phyloP scores from a whole-genome alignment of 768 basidiomycete species.

The Lentinus tigrinus region DNA sequence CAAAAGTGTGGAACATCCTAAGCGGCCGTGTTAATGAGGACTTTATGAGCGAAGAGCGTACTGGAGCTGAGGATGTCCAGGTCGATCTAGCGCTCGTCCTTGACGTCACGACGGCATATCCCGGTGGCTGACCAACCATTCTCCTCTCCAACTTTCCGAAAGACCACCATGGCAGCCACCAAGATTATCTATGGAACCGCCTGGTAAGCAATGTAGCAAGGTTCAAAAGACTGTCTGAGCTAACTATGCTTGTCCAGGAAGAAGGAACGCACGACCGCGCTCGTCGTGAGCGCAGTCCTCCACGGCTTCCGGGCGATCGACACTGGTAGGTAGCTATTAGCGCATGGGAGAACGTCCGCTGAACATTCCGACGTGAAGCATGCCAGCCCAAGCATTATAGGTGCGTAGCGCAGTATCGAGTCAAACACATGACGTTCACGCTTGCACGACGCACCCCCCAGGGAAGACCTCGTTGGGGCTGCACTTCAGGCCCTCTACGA shows the following conservation, averaged over 20 bases:
- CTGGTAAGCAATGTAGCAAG: slow-evolving; percentile 27
- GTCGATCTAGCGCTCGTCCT: too few species aligned
- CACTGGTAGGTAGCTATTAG: slow-evolving; percentile 59
- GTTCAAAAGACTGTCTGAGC: not conserved
- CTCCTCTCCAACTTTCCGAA: not conserved
- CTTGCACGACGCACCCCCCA: slow-evolving; percentile 21
- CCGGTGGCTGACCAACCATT: not conserved
- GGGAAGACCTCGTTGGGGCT: slow-evolving; percentile 80
- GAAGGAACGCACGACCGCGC: slow-evolving; percentile 62
- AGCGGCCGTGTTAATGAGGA: too few species aligned
- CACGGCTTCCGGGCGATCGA: slow-evolving; percentile 82
- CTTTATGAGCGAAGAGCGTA: too few species aligned
- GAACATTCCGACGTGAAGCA: slow-evolving; percentile 33
- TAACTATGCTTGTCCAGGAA: slow-evolving; percentile 50
- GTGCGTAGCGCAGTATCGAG: too few species aligned
- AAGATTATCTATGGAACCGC: slow-evolving; percentile 43
- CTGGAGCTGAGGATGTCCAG: too few species aligned
- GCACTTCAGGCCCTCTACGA: slow-evolving; percentile 58
- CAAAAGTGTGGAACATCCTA: too few species aligned
- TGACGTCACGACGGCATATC: not conserved
- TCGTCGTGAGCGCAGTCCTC: slow-evolving; percentile 71
- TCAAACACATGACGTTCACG: too few species aligned
- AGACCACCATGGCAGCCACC: not conserved
- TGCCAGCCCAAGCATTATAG: slow-evolving; percentile 75
- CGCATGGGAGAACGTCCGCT: slow-evolving; percentile 66